Evolutionary conservation across 2,329 filamentous ascomycete species (phyloP), one percentile per base, ranked within the genome.

Genomic region (Colletotrichum eremochloae): DNA sequence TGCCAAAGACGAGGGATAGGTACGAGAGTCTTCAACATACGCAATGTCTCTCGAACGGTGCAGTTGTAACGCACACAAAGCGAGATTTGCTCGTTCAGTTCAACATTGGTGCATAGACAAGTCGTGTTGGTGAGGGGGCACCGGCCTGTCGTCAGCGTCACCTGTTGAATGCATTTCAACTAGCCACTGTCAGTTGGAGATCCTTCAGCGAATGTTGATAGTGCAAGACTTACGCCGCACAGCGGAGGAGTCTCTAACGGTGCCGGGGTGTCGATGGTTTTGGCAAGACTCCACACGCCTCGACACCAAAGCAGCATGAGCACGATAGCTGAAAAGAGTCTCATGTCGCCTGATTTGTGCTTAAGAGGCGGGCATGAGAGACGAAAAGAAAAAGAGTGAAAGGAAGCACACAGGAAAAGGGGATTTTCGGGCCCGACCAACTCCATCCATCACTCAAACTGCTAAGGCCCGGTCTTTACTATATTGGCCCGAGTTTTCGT

Each of bases 61-160:
- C 76, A 77, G 18, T 67, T 73, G 7, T 20, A 31, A 20, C 63
- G 33, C 11, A 75, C 76, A 18, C 76, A 77, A 14, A 60, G 65
- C 7, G 74, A 56, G 11, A 76, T 76, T 50, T 71, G 62, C 48
- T 68, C 33, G 50, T 73, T 76, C 38, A 77, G 65, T 58, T 76
- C 71, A 7, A 69, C 74, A 46, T 77, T 75, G 63, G 71, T 74
- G 68, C 76, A 77, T n/a, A 77, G 69, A n/a, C 76, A 77, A 5
- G 69, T 64, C 6, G 62, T 63, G 46, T 77, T 73, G 3, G 74
- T 74, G 5, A 74, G 31, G 14, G 65, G 62, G 40, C 75, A 76
- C 24, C 52, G 46, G 24, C 44, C n/a, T 8, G 71, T 67, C 9
- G 60, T 36, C 40, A 67, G 36, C 15, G 67, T 55, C 18, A 71